Conservation (phyloP, 2,329 filamentous ascomycete genomes). For the Colletotrichum simmondsii region DNA sequence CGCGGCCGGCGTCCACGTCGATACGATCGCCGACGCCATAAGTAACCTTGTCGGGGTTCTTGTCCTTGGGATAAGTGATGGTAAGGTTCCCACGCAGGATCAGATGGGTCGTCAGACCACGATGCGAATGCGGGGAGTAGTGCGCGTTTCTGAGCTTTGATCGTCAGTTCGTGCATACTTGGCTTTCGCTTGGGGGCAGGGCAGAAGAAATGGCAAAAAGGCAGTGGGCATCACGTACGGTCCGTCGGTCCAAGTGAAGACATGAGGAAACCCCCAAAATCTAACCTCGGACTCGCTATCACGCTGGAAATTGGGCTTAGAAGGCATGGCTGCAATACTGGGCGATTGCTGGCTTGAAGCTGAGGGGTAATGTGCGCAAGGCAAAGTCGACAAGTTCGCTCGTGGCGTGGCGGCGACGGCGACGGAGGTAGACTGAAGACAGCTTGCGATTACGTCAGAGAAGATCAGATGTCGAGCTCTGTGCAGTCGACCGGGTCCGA, state of each 20-base stretch:
- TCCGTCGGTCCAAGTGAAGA: slow-evolving; percentile 78
- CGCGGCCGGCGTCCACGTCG: slow-evolving; percentile 71
- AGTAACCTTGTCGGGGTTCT: slow-evolving; percentile 63
- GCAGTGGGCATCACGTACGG: slow-evolving; percentile 62
- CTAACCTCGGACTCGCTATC: slow-evolving; percentile 70
- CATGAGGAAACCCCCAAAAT: slow-evolving; percentile 75
- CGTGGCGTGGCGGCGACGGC: too few species aligned
- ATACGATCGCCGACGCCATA: slow-evolving; percentile 70
- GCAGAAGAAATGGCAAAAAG: neutral
- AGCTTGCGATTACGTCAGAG: slow-evolving; percentile 23
- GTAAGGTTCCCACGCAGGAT: slow-evolving; percentile 74
- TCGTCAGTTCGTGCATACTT: slow-evolving; percentile 6
- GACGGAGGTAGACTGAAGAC: neutral
- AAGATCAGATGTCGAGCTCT: neutral
- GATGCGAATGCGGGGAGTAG: slow-evolving; percentile 75
- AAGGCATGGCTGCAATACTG: slow-evolving; percentile 4
- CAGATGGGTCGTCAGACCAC: slow-evolving; percentile 74
- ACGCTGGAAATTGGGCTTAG: slow-evolving; percentile 44
- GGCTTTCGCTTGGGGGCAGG: neutral
- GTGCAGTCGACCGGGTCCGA: slow-evolving; percentile 16
- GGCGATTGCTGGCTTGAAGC: neutral
- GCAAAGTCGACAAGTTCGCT: neutral
- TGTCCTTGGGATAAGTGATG: slow-evolving; percentile 73
- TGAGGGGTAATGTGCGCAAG: neutral
- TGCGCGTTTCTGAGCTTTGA: slow-evolving; percentile 66